A percentile compares a stretch with the other conserved stretches of the same genome.
Conservation (phyloP, 176 grass and related monocot genomes). For the Oryza brachyantha region DNA sequence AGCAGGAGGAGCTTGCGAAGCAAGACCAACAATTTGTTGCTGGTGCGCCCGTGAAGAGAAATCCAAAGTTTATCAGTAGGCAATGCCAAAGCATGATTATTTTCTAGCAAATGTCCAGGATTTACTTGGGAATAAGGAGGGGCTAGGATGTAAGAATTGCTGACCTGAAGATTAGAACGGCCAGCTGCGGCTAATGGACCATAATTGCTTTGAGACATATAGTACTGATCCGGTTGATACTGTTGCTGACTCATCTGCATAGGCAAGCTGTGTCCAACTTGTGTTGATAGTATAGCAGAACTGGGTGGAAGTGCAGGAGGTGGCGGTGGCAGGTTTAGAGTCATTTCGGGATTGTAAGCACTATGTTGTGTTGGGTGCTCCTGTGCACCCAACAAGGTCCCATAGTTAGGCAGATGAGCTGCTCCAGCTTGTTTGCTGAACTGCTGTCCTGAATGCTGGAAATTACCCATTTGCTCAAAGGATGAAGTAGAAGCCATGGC, state of each 20-base stretch:
- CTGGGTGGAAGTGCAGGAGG: conserved; percentile 9
- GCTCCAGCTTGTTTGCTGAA: conserved; percentile 40
- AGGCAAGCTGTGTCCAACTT: conserved; percentile 35
- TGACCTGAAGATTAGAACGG: conserved; percentile 34
- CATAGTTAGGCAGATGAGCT: conserved; percentile 44
- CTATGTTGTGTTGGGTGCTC: conserved; percentile 41
- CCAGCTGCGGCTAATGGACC: conserved; percentile 16
- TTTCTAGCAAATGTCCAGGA: conserved; percentile 32
- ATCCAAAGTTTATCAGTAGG: conserved; percentile 24
- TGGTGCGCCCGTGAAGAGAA: conserved; percentile 50
- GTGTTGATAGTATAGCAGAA: conserved; percentile 31
- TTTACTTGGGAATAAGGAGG: conserved; percentile 36
- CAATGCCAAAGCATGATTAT: conserved; percentile 32
- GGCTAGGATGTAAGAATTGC: conserved; percentile 20
- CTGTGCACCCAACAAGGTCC: conserved; percentile 25
- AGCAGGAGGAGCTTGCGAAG: conserved; percentile 46
- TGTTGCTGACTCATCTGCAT: conserved; percentile 51
- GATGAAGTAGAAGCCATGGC: conserved; percentile 13
- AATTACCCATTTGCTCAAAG: conserved; percentile 36
- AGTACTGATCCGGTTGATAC: conserved; percentile 56
- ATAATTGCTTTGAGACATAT: conserved; percentile 43
- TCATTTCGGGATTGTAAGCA: conserved; percentile 45
- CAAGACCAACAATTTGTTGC: conserved; percentile 39
- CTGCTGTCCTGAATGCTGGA: conserved; percentile 44
- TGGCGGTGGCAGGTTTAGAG: conserved; percentile 42